Evolutionary conservation across 768 basidiomycete genomes (phyloP), one percentile per base, ranked within the genome.

Genomic region (Leucosporidium yakuticum): DNA sequence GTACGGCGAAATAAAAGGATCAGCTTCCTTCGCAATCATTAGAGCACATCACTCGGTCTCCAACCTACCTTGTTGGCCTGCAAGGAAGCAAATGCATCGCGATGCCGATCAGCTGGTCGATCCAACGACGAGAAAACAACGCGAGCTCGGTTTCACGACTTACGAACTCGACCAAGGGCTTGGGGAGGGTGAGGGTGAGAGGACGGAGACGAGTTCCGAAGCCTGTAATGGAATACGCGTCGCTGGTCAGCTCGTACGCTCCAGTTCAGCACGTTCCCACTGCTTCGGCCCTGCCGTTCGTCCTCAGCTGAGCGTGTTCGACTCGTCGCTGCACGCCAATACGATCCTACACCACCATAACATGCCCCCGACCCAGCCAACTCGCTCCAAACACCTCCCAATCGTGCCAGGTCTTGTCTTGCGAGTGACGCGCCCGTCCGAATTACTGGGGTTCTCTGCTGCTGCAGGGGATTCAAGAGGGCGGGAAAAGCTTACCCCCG

Each of bases 121-220:
- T 32, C n/a, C 34, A 54, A 25, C n/a, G 25, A 20, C 19, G 49
- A 57, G n/a, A 23, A 34, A 21, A 58, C 19, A 62, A 66, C 61
- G 62, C 23, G 29, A 55, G 60, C 64, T 71, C 60, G 31, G 66
- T 8, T 44, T 44, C 2, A 44, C 11, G 39, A 44, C 39, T 44
- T 15, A 44, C 54, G 63, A 74, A 74, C 74, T 80, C 79, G 65
- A 81, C 80, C 54, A 81, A 69, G 15, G 80, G 80, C 74, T 82
- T 82, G 66, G 81, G 81, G 70, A 81, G 80, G 50, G 81, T 80
- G 76, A 81, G 78, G 12, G 80, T 81, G 65, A 82, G 69, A 57
- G 81, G 81, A 69, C 81, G 78, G 29, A 82, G 79, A 60, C 81
- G 79, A n/a, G 81, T 82, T 64, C 81, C 81, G 79, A 82, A 82